A percentile compares a stretch with the other conserved stretches of the same genome.
Evolutionary conservation across 768 basidiomycete genomes (phyloP).

Genomic region (Mycena vulgaris): DNA sequence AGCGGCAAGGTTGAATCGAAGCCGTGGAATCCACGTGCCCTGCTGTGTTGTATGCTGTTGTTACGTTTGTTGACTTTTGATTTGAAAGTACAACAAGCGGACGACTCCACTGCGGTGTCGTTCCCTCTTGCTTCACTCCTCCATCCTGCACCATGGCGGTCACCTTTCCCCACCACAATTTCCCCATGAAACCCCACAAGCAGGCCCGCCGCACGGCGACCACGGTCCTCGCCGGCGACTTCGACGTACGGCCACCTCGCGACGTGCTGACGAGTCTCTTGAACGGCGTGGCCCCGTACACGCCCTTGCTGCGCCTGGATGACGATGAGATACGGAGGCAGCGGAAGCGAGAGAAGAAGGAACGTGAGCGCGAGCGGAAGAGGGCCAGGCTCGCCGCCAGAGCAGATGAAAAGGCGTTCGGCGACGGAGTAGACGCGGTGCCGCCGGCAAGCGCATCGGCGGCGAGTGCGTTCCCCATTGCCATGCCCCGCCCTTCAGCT

Average conservation of each 20-base stretch:
- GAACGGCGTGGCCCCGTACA: conserved; percentile 81
- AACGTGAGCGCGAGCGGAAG: conserved; percentile 67
- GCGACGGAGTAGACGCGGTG: conserved; percentile 43
- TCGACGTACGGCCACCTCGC: conserved; percentile 76
- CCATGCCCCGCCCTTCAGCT: conserved; percentile 44
- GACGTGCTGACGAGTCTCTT: conserved; percentile 86
- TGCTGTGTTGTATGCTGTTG: neutral
- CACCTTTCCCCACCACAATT: conserved; percentile 48
- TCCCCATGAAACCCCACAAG: conserved; percentile 53
- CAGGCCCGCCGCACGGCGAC: conserved; percentile 77
- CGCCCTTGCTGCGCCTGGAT: conserved; percentile 65
- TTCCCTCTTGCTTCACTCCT: too few relatives aligned
- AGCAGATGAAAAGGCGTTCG: conserved; percentile 52
- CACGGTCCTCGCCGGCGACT: conserved; percentile 80
- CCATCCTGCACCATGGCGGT: conserved; percentile 50
- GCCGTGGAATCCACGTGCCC: conserved; percentile 27
- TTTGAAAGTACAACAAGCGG: conserved; percentile 38
- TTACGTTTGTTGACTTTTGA: conserved; percentile 18
- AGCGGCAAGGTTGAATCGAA: conserved; percentile 30
- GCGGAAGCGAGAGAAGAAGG: conserved; percentile 69
- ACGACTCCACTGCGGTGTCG: conserved; percentile 57
- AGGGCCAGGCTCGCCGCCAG: conserved; percentile 53
- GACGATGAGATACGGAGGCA: conserved; percentile 70
- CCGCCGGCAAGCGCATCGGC: conserved; percentile 23
- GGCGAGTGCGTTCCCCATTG: conserved; percentile 49